Evolutionary conservation across 1,284 basidiomycete genomes (phyloP).

Genomic region (Ceratobasidium sp.): DNA sequence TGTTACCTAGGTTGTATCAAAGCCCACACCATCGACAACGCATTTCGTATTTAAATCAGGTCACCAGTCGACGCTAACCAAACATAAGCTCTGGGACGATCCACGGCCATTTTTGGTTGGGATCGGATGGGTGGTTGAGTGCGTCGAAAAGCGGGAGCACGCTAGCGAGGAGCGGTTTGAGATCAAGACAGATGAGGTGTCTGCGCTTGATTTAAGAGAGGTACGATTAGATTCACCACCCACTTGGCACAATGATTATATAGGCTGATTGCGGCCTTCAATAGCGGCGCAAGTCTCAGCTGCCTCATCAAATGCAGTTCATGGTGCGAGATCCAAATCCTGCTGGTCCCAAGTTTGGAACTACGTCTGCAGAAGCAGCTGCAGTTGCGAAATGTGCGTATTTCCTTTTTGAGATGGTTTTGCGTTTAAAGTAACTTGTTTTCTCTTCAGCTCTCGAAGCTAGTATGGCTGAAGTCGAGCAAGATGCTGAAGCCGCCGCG

Average conservation of each 20-base stretch:
- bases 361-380: conserved; percentile 29
- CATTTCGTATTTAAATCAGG: conserved; percentile 95
- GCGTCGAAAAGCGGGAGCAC: conserved; percentile 76
- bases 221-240: neutral
- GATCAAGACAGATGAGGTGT: conserved; percentile 58
- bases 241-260: neutral
- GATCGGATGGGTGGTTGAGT: conserved; percentile 93
- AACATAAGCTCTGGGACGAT: conserved; percentile 79
- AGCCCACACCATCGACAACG: conserved; percentile 72
- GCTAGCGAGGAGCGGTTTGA: conserved; percentile 78
- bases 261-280: neutral
- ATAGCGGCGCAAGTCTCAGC: conserved; percentile 36
- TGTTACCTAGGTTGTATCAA: conserved; percentile 71
- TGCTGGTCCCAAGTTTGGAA: conserved; percentile 33
- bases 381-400: conserved; percentile 37
- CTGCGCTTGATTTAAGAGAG: conserved; percentile 38
- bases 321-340: conserved; percentile 43
- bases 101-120: conserved; percentile 85
- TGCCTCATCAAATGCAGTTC: conserved; percentile 41
- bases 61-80: conserved; percentile 78
- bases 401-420: neutral
- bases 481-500: conserved; percentile 39
- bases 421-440: neutral
- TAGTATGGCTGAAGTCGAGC: conserved; percentile 30
- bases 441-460: conserved; percentile 30